Conservation (phyloP, 148 eudicot genomes). For the Rhododendron molle region DNA sequence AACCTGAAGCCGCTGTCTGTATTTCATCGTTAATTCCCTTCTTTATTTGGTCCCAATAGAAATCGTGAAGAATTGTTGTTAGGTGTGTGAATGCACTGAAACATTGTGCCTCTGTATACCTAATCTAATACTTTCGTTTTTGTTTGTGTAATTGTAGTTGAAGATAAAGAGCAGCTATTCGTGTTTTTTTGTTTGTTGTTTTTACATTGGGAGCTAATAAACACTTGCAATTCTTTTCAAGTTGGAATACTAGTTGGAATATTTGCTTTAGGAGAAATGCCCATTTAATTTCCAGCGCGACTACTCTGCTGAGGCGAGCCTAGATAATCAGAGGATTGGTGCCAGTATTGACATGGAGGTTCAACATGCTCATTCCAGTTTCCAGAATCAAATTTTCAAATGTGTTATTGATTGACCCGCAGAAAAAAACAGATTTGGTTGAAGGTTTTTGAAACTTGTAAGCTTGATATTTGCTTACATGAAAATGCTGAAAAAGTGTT, state of each 20-base stretch:
- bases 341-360: not conserved
- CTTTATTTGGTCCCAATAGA: not conserved
- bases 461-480: too few relatives aligned
- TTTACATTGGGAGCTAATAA: not conserved
- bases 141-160: not conserved
- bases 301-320: not conserved
- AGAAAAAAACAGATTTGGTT: not conserved
- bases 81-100: not conserved
- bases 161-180: not conserved
- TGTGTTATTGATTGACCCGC: not conserved
- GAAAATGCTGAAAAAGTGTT: not conserved
- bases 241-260: not conserved
- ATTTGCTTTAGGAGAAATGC: not conserved
- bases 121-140: not conserved
- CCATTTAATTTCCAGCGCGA: too few relatives aligned
- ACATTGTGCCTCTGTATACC: not conserved
- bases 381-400: not conserved
- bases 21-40: not conserved
- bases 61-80: not conserved
- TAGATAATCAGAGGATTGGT: not conserved
- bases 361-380: not conserved
- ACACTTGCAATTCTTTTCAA: not conserved
- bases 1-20: slow-evolving; percentile 12
- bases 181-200: not conserved
- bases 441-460: not conserved